Base-by-base conservation (phyloP, 257 asterid species). In the Leptodermis oblonga region DNA sequence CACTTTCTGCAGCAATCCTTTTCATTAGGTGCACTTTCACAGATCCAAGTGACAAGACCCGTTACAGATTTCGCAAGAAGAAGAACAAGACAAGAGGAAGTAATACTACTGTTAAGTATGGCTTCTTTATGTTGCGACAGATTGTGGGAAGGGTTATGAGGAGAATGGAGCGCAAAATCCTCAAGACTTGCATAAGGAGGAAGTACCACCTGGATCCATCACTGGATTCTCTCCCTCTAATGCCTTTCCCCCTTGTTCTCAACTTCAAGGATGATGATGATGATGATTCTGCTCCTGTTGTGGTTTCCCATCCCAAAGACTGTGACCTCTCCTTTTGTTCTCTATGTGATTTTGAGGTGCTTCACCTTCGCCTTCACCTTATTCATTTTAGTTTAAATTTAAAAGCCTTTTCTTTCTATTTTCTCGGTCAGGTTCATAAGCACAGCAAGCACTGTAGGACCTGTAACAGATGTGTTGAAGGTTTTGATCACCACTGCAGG, bases 401-500 rank as follows among this genome's bases (percentile, higher is more conserved):
- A 12, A 5, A 46, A 5, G 55, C 10, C 53, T n/a, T n/a, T 22
- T 48, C 23, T 28, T 39, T 25, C 53, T 51, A 4, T 4, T 41
- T 25, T 17, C 39, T 65, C 69, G 18, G 26, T 15, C 25, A 92
- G 97, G 99, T 93, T 54, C 87, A 87, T 71, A 93, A 83, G 86
- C 84, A 76, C 77, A 93, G 99, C 92, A 93, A 93, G 72, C 99
- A 93, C 81, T 93, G 99, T 79, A 82, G 99, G 90, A 83, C 92
- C 66, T 93, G 97, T 84, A 87, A 93, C 76, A 88, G 97, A 55
- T 93, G 99, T 41, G 96, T 93, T 39, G 96, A 93, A 81, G 99
- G 99, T 61, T 93, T 93, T 70, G 99, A 93, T 82, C 99, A 93
- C 85, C 99, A 93, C 84, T 93, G 99, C 94, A 85, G 97, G 80